Evolutionary conservation across 306 rosid species (phyloP), one percentile per base, ranked within the genome.

Genomic region (Urtica urens): DNA sequence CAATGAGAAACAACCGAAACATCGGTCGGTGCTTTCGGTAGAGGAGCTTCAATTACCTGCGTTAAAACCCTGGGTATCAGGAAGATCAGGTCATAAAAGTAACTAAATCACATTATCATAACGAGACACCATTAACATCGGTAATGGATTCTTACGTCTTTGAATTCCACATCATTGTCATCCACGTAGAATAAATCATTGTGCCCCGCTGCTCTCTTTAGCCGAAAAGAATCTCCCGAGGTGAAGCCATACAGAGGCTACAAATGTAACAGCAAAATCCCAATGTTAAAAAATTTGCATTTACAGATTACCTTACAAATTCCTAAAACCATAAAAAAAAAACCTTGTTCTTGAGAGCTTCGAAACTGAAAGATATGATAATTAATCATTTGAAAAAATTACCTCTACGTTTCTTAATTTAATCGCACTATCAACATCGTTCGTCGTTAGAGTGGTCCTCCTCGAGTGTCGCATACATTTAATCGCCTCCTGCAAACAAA

Each of bases 391-490:
- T n/a, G n/a, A n/a, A 9, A 25, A 21, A 57, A 63, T 72, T 49
- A 84, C 97, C 82, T 88, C 95, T 40, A 88, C 73, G 42, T 84
- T 78, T 64, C 90, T 74, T 60, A 88, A 76, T 46, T 82, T 78
- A 63, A 88, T 90, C 20, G 97, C 97, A 44, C 75, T 46, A 72
- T 88, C 97, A 20, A 84, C 93, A 62, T 84, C 97, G 24, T 77
- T 79, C 3, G 84, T 38, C 12, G 77, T 70, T 48, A 88, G 80
- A 47, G 53, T 53, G 43, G 95, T 81, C 63, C 97, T 60, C 65
- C 46, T 79, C 0, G 93, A 76, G 55, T 88, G 97, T 30, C 86
- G 88, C 97, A 88, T 88, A 63, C 97, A 88, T 68, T 84, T 88
- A 53, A 88, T 72, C 7, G 97, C 80, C 70, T 88, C 97, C 97